A percentile compares a stretch with the other conserved stretches of the same genome.
phyloP scores from a whole-genome alignment of 1,284 basidiomycete genomes.

The Cutaneotrichosporon sp. region DNA sequence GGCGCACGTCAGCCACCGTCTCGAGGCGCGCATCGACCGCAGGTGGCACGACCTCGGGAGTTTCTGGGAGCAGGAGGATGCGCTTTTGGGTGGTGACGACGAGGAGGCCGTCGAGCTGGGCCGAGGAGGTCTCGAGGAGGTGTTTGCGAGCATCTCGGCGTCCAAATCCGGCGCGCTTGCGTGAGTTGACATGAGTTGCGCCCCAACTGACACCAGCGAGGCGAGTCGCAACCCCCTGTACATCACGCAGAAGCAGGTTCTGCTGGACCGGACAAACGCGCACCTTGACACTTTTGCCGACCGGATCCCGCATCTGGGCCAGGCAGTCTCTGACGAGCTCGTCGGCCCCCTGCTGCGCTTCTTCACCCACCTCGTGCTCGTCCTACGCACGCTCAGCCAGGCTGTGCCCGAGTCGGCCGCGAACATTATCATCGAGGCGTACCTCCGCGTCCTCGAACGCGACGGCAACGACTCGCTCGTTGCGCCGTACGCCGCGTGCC shows the following conservation, averaged over 20 bases:
- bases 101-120: slow-evolving; percentile 31
- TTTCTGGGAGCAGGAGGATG: slow-evolving; percentile 45
- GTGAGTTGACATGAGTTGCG: slow-evolving; percentile 25
- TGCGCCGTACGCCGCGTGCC: slow-evolving; percentile 84
- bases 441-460: slow-evolving; percentile 78
- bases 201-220: slow-evolving; percentile 29
- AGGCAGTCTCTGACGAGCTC: neutral
- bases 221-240: slow-evolving; percentile 70
- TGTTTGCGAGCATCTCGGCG: slow-evolving; percentile 40
- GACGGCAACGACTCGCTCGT: slow-evolving; percentile 81
- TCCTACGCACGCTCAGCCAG: slow-evolving; percentile 73
- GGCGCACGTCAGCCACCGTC: slow-evolving; percentile 79
- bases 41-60: slow-evolving; percentile 42
- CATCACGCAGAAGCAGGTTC: slow-evolving; percentile 67
- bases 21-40: slow-evolving; percentile 57
- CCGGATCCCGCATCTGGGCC: slow-evolving; percentile 49
- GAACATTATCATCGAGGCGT: slow-evolving; percentile 80
- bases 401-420: slow-evolving; percentile 66
- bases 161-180: slow-evolving; percentile 33
- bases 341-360: slow-evolving; percentile 61
- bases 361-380: slow-evolving; percentile 91
- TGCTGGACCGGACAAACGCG: slow-evolving; percentile 64
- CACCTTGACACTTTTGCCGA: slow-evolving; percentile 69
- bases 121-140: slow-evolving; percentile 38
- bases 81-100: slow-evolving; percentile 25